These are phyloP conservation scores for Cordyceps javanica DNA, from an alignment of 2,329 filamentous ascomycete species.

Conservation along the genomic window DNA sequence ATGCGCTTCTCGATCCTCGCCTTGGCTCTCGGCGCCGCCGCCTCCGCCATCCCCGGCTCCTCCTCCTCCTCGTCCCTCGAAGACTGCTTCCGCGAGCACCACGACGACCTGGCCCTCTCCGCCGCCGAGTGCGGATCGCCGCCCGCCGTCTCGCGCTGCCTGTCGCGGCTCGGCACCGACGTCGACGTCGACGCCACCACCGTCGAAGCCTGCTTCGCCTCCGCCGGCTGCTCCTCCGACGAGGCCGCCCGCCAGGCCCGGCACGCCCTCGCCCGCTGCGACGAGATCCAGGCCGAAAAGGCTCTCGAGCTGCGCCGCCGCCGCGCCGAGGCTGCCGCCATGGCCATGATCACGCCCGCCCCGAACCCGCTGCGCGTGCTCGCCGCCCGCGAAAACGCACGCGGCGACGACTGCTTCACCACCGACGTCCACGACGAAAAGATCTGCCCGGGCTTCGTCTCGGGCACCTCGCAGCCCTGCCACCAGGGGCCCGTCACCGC, in stretches of 20 bases:
- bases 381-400: conserved; percentile 12
- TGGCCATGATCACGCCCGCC: conserved; percentile 15
- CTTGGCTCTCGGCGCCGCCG: conserved; percentile 27
- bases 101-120: conserved; percentile 31
- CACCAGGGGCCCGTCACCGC: conserved; percentile 27
- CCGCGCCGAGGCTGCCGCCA: not conserved
- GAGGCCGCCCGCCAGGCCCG: conserved; percentile 26
- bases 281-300: conserved; percentile 19
- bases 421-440: conserved; percentile 29
- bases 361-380: conserved; percentile 6
- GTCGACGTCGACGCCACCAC: conserved; percentile 24
- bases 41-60: conserved; percentile 23
- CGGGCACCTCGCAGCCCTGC: conserved; percentile 34
- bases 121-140: conserved; percentile 39
- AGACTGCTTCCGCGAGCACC: conserved; percentile 35
- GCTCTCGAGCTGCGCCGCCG: conserved; percentile 17
- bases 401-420: conserved; percentile 28
- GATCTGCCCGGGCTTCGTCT: conserved; percentile 34
- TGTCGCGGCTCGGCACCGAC: conserved; percentile 27
- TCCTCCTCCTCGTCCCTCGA: conserved; percentile 17
- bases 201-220: conserved; percentile 32
- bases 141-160: conserved; percentile 36
- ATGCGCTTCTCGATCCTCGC: conserved; percentile 29
- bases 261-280: conserved; percentile 27
- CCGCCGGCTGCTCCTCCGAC: conserved; percentile 28